Evolutionary conservation across 768 basidiomycete species (phyloP), one percentile per base, ranked within the genome.

Genomic region (Hysterangium stoloniferum): DNA sequence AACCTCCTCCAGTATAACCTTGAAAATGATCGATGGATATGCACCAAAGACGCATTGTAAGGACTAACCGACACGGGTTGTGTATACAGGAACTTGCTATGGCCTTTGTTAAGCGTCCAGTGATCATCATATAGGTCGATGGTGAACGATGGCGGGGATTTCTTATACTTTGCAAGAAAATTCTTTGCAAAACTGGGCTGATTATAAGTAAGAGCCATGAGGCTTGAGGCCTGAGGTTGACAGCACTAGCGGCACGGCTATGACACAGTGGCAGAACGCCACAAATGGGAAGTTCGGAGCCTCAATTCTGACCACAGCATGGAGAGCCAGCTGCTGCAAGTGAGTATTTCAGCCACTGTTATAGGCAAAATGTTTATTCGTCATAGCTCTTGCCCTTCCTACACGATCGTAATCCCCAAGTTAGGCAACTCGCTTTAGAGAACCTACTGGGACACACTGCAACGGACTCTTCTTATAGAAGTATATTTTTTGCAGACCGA

Each of bases 1-100:
- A 48, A 92, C 81, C 61, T 92, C 89, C 59, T 92, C 89, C 34
- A 92, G 71, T 6, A 92, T 66, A 38, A 83, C 81, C 88, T 91
- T 59, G 20, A 52, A 38, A 42, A 42, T 45, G 40, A 54, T 32
- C 20, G 31, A 38, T 20, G 17, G 22, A 27, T 35, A 27, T 35
- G 27, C 6, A 28, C 17, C 33, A 29, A n/a, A 35, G 17, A 42
- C 11, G 19, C 34, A 45, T n/a, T 19, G 22, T 19, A 7, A 17
- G 34, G 17, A 43, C 70, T 43, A 34, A 78, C 76, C 37, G 87
- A 84, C 54, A 84, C 77, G 57, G 78, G 86, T 61, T 82, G 80
- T 60, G 84, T 83, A 64, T 91, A 89, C 50, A 83, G 68, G 62
- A 87, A 89, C 72, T 87, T 88, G 57, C 43, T 33, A 58, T 81